Evolutionary conservation across 495 filamentous ascomycete species (phyloP).

Genomic region (Penicillium lividum): DNA sequence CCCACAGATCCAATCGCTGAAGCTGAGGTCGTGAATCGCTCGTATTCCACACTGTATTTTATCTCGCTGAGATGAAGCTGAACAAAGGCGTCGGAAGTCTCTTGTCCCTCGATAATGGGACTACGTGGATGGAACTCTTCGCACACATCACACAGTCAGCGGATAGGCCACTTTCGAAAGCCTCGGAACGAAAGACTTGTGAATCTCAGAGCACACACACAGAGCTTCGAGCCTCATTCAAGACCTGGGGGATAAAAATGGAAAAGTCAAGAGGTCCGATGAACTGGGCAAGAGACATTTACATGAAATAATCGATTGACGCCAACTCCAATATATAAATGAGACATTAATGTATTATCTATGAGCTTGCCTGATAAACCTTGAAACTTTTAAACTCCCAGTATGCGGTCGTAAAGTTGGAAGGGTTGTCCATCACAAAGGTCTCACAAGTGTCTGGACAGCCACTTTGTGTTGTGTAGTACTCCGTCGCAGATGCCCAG

Average conservation of each 20-base stretch:
- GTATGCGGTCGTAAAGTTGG: slow-evolving; percentile 34
- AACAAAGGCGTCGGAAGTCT: slow-evolving; percentile 9
- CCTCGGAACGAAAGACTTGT: too few relatives aligned
- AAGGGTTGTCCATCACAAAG: slow-evolving; percentile 36
- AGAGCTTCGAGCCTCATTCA: too few relatives aligned
- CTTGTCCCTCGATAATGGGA: slow-evolving; percentile 38
- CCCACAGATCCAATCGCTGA: slow-evolving; percentile 23
- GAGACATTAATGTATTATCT: not conserved
- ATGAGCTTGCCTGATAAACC: slow-evolving; percentile 28
- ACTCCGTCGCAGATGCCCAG: slow-evolving; percentile 25
- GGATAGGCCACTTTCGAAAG: too few relatives aligned
- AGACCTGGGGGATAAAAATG: too few relatives aligned
- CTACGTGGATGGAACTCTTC: too few relatives aligned
- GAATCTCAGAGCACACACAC: too few relatives aligned
- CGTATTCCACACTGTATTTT: slow-evolving; percentile 13
- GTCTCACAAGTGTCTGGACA: slow-evolving; percentile 36
- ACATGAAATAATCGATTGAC: not conserved
- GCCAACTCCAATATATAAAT: not conserved
- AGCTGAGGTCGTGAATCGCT: slow-evolving; percentile 4
- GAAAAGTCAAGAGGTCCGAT: too few relatives aligned
- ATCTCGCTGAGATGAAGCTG: slow-evolving; percentile 12
- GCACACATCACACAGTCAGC: too few relatives aligned
- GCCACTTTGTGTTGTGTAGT: slow-evolving; percentile 28
- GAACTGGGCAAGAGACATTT: not conserved
- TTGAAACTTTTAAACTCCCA: slow-evolving; percentile 45